Conservation (phyloP, 2,329 filamentous ascomycete species). For the Meredithiella fracta region DNA sequence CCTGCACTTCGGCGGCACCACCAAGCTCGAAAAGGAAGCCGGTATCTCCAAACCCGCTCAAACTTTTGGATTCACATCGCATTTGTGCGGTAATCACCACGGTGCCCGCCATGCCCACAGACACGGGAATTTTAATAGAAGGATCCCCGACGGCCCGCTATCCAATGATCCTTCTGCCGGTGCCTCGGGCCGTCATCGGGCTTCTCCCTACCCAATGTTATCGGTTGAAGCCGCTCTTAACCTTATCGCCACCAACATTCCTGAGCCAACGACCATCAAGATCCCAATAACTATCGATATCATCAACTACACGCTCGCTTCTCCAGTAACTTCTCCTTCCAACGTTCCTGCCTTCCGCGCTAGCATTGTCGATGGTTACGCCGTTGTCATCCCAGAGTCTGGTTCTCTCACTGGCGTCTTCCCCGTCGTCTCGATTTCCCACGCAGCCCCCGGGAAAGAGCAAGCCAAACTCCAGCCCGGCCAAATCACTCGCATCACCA, state of each 20-base stretch:
- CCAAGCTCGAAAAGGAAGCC: slow-evolving; percentile 49
- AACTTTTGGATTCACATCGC: slow-evolving; percentile 19
- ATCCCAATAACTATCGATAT: slow-evolving; percentile 47
- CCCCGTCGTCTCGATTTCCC: slow-evolving; percentile 72
- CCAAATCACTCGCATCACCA: slow-evolving; percentile 79
- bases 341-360: slow-evolving; percentile 85
- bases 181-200: slow-evolving; percentile 56
- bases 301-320: slow-evolving; percentile 63
- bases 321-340: slow-evolving; percentile 64
- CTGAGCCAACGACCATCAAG: slow-evolving; percentile 39
- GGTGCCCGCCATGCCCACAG: slow-evolving; percentile 35
- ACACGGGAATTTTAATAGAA: slow-evolving; percentile 36
- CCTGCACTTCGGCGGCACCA: slow-evolving; percentile 64
- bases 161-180: slow-evolving; percentile 47
- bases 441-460: slow-evolving; percentile 59
- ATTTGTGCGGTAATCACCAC: slow-evolving; percentile 15
- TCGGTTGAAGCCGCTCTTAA: slow-evolving; percentile 65
- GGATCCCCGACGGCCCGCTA: slow-evolving; percentile 18
- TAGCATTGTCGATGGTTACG: slow-evolving; percentile 95
- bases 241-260: slow-evolving; percentile 58
- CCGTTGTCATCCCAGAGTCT: slow-evolving; percentile 50
- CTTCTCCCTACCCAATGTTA: slow-evolving; percentile 86
- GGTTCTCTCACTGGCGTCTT: slow-evolving; percentile 61
- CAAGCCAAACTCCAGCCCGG: slow-evolving; percentile 46
- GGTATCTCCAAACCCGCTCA: not conserved